These are phyloP conservation scores for Epithele typhae DNA, from an alignment of 768 basidiomycete species.

Conservation along the genomic window DNA sequence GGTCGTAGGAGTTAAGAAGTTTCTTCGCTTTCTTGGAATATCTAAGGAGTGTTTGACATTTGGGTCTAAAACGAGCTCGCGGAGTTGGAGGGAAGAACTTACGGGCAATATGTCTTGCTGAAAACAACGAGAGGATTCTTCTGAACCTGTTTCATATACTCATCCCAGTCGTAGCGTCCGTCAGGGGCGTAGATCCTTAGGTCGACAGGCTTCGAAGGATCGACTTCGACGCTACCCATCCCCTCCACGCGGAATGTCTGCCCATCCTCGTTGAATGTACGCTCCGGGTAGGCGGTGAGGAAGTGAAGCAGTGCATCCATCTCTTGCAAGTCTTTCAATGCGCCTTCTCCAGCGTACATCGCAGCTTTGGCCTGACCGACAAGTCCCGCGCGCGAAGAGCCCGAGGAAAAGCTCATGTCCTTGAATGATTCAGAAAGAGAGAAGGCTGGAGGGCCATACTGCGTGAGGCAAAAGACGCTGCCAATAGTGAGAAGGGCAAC, in stretches of 20 bases:
- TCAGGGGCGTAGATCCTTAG: conserved; percentile 54
- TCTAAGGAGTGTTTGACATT: too few species aligned
- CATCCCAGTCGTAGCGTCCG: conserved; percentile 39
- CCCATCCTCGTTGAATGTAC: conserved; percentile 29
- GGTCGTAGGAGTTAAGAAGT: conserved; percentile 56
- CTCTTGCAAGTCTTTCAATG: conserved; percentile 38
- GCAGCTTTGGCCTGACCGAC: conserved; percentile 26
- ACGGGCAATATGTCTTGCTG: conserved; percentile 85
- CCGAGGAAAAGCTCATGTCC: conserved; percentile 28
- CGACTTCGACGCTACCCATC: conserved; percentile 33
- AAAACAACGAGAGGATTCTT: conserved; percentile 70
- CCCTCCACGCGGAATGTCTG: conserved; percentile 17
- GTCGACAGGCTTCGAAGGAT: conserved; percentile 44
- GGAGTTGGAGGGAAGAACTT: conserved; percentile 24
- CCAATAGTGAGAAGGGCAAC: conserved; percentile 33
- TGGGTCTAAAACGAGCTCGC: too few species aligned
- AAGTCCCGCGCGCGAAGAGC: conserved; percentile 31
- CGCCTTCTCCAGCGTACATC: conserved; percentile 12
- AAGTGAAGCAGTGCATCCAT: conserved; percentile 71
- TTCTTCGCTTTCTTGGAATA: conserved; percentile 58
- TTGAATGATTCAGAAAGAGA: conserved; percentile 26
- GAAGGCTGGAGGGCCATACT: conserved; percentile 40
- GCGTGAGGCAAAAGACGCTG: conserved; percentile 37
- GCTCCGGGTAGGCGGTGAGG: conserved; percentile 45
- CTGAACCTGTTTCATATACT: conserved; percentile 37